Conservation (phyloP, 129 eudicot genomes). For the Glebionis coronaria region DNA sequence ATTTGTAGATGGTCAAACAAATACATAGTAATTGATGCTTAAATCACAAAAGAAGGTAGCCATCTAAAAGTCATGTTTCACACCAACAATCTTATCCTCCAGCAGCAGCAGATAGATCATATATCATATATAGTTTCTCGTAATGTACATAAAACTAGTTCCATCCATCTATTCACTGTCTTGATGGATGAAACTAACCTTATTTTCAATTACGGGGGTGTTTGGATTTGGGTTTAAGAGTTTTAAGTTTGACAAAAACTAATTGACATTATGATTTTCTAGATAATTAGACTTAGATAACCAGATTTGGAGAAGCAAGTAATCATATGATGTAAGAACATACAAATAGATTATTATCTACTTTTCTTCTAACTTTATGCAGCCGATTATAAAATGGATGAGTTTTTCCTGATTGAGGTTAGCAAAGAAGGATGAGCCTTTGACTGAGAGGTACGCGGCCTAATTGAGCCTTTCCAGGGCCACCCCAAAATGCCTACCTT, state of each 20-base stretch:
- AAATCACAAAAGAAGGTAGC: neutral
- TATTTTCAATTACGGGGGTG: neutral
- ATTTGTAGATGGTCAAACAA: neutral
- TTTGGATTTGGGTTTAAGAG: neutral
- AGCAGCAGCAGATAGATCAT: too few relatives aligned
- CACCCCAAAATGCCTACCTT: too few relatives aligned
- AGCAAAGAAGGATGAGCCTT: too few relatives aligned
- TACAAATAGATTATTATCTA: neutral
- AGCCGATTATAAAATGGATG: neutral
- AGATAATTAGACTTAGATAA: neutral
- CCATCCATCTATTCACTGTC: slow-evolving; percentile 14
- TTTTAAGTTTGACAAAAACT: neutral
- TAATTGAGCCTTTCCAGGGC: too few relatives aligned
- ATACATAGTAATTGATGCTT: slow-evolving; percentile 12
- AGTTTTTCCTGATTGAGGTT: too few relatives aligned
- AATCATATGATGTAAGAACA: slow-evolving; percentile 7
- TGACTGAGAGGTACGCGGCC: too few relatives aligned
- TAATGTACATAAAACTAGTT: neutral
- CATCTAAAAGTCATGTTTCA: too few relatives aligned
- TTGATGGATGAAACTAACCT: neutral
- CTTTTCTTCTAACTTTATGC: slow-evolving; percentile 4
- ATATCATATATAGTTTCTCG: neutral
- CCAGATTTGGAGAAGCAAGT: slow-evolving; percentile 1
- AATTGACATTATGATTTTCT: neutral
- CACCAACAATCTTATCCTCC: too few relatives aligned